These are phyloP conservation scores for Monosporozyma aquatica DNA, from an alignment of 805 yeast species.

Conservation along the genomic window DNA sequence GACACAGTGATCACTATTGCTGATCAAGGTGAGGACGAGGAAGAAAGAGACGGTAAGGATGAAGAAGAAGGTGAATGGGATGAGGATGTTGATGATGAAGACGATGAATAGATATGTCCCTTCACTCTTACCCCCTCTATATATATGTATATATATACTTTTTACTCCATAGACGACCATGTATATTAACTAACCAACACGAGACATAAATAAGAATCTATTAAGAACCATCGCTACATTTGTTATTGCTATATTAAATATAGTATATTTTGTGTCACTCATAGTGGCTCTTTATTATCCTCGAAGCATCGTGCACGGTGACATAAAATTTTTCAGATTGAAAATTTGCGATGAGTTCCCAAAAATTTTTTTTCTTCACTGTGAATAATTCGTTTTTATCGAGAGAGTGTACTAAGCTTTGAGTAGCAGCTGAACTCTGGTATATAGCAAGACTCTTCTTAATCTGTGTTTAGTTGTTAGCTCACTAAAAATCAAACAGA, in stretches of 20 bases:
- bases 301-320: not conserved
- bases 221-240: too few relatives aligned
- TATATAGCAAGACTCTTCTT: too few relatives aligned
- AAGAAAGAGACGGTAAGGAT: constrained; percentile 28
- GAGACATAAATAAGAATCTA: too few relatives aligned
- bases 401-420: too few relatives aligned
- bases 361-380: constrained; percentile 1
- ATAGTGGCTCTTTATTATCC: not conserved
- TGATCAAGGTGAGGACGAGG: constrained; percentile 54
- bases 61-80: constrained; percentile 2
- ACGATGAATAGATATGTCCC: too few relatives aligned
- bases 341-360: constrained; percentile 4
- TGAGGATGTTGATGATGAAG: constrained; percentile 1
- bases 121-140: not conserved
- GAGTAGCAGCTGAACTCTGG: not conserved
- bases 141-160: not conserved
- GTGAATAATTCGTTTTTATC: too few relatives aligned
- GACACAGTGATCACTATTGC: constrained; percentile 59
- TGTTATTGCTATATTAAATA: not conserved
- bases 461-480: too few relatives aligned
- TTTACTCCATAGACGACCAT: constrained; percentile 1
- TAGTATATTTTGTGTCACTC: too few relatives aligned
- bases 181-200: too few relatives aligned
- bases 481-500: not conserved
- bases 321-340: constrained; percentile 3